Evolutionary conservation across 2,329 filamentous ascomycete species (phyloP), one percentile per base, ranked within the genome.

Genomic region (Talaromyces sp.): DNA sequence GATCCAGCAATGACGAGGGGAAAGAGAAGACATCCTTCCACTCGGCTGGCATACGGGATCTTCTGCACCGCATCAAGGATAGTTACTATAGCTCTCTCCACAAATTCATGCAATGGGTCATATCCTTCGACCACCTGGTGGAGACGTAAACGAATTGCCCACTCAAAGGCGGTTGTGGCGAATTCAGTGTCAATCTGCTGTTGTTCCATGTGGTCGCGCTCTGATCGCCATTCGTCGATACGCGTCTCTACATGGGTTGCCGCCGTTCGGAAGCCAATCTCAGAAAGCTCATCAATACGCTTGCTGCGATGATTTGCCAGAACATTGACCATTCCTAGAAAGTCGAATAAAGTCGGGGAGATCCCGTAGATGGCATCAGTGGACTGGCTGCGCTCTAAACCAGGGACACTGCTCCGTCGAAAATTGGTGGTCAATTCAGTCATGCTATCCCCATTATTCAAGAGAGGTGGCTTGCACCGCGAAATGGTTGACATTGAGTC

Each of bases 41-140:
- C 61, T 3, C 72, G 65, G 49, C 73, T 76, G 4, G 74, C 74
- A 49, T 77, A 77, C 2, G 72, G 72, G 16, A 77, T 71, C 16
- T 66, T 63, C 55, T 76, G 69, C 3, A 73, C 67, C 2, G 70
- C 61, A 2, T 74, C 64, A 0, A 77, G 51, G 29, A 77, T 77
- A 2, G 54, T 62, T 1, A 62, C 52, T 14, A 77, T 67, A 24
- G 67, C 67, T 24, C 60, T 57, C 14, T 65, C 62, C 3, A 75
- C 73, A 27, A 66, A 67, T 3, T 66, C 60, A 39, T 77, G 67
- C 9, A 61, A 50, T 9, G 72, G 54, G 20, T 71, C 67, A 54
- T 77, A 77, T 1, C 75, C 75, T 41, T 77, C 71, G 10, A 75
- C 70, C 27, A 77, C 70, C 53, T 77, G 74, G 57, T 77, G 73